Conservation (phyloP, 2,329 filamentous ascomycete species). For the Monosporascus sp. region DNA sequence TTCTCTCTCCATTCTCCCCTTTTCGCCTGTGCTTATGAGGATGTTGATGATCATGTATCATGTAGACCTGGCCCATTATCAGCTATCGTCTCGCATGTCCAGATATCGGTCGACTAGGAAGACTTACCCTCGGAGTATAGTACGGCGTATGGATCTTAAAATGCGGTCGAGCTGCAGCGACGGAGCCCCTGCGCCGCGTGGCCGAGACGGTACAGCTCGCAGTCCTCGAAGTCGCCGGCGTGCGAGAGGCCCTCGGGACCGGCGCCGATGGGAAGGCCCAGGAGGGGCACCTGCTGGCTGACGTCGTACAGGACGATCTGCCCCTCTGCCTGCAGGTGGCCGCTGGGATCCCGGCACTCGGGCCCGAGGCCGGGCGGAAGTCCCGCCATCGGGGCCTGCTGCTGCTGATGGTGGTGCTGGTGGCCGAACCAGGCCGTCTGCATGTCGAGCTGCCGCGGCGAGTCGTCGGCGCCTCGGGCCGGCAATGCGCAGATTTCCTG, state of each 20-base stretch:
- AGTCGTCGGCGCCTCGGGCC: neutral
- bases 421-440: conserved; percentile 11
- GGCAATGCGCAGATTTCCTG: conserved; percentile 3
- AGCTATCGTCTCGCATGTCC: no score
- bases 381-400: neutral
- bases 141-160: conserved; percentile 1
- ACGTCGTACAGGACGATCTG: neutral
- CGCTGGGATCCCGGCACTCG: neutral
- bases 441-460: conserved; percentile 11
- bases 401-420: neutral
- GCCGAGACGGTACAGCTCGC: conserved; percentile 11
- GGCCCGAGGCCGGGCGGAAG: neutral
- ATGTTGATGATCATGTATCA: no score
- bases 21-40: no score
- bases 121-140: no score
- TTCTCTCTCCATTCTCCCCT: neutral
- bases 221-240: conserved; percentile 25
- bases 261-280: conserved; percentile 35
- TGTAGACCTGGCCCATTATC: no score
- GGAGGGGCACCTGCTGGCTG: conserved; percentile 17
- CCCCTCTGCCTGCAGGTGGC: neutral
- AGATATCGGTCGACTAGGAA: no score
- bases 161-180: neutral
- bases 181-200: neutral
- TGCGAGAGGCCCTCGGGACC: conserved; percentile 34